Base-by-base conservation (phyloP, 164 flowering plant species). In the Berberis vulgaris region DNA sequence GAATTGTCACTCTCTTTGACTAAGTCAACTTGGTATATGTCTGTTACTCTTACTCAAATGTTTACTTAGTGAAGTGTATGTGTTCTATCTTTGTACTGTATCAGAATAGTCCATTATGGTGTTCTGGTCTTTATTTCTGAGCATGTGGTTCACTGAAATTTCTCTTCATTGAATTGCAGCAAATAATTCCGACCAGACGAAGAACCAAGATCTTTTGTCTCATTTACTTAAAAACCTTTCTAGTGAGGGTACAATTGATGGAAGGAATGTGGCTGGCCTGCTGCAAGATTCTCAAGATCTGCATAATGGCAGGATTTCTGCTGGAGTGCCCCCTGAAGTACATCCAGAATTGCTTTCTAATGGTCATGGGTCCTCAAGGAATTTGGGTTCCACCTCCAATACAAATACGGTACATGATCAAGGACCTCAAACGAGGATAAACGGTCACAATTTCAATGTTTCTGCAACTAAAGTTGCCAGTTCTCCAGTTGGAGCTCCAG, bases 141-240 rank as follows among this genome's bases (percentile, higher is more conserved):
- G 7, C 7, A 1, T 47, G 50, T 26, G 26, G 26, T 52, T 11
- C 11, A 11, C 13, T 26, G 4, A 52, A 52, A 3, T 52, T 26
- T 52, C n/a, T 52, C 7, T 52, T 45, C 26, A 49, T 39, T 72
- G 13, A 50, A 71, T 61, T 80, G 76, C 81, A 84, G 93, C 85
- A 61, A 80, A 78, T 64, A 73, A 63, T 57, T 69, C 85, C 4
- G 83, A 76, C 50, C 74, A 72, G 58, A 57, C 77, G 13, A 79
- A 79, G 39, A 84, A 83, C 74, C 85, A 87, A 72, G 85, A 79
- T 70, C 66, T 87, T 54, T 61, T 85, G 43, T 76, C 86, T 61
- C 88, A 87, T 73, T 79, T 85, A 61, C 58, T 85, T 60, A 82
- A 72, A 66, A 85, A 81, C 73, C 82, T 87, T 68, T 80, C 81